Percentiles rank a stretch among this genome's conserved stretches.
Conservation (phyloP, 2,329 filamentous ascomycete genomes). For the Talaromyces atroroseus region DNA sequence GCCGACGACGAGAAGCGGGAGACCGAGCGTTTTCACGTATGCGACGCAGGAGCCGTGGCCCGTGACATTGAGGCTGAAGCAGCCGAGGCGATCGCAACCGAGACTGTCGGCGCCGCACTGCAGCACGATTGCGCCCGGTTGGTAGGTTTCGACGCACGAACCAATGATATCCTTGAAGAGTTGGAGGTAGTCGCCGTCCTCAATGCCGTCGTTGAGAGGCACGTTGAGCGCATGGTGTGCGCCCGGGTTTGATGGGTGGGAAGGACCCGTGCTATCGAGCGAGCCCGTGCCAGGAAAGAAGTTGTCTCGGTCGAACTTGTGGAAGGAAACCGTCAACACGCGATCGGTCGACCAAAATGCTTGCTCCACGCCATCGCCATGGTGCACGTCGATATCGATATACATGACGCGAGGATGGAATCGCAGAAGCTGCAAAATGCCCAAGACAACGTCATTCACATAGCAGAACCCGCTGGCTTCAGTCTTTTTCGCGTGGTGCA, state of each 20-base stretch:
- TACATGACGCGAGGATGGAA: constrained; percentile 82
- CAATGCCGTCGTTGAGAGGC: constrained; percentile 83
- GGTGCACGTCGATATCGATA: constrained; percentile 90
- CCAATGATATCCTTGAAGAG: constrained; percentile 80
- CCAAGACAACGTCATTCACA: constrained; percentile 96
- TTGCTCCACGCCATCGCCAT: constrained; percentile 85
- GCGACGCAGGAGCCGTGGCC: constrained; percentile 88
- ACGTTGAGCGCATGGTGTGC: constrained; percentile 89
- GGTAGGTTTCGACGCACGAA: constrained; percentile 72
- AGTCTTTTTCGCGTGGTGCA: constrained; percentile 92
- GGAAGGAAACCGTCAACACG: constrained; percentile 89
- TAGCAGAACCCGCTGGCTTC: constrained; percentile 97
- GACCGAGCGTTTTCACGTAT: constrained; percentile 72
- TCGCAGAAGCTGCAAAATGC: constrained; percentile 80
- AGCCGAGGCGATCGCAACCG: constrained; percentile 84
- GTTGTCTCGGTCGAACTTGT: constrained; percentile 80
- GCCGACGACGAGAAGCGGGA: constrained; percentile 85
- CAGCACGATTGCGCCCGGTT: constrained; percentile 84
- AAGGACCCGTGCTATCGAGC: constrained; percentile 76
- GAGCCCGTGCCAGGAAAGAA: constrained; percentile 93
- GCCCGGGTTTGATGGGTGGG: constrained; percentile 76
- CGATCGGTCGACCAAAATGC: constrained; percentile 85
- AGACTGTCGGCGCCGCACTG: constrained; percentile 95
- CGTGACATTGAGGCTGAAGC: constrained; percentile 94
- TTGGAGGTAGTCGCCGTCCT: constrained; percentile 78